Conservation (phyloP, 345 rosid species). For the Hypericum androsaemum region DNA sequence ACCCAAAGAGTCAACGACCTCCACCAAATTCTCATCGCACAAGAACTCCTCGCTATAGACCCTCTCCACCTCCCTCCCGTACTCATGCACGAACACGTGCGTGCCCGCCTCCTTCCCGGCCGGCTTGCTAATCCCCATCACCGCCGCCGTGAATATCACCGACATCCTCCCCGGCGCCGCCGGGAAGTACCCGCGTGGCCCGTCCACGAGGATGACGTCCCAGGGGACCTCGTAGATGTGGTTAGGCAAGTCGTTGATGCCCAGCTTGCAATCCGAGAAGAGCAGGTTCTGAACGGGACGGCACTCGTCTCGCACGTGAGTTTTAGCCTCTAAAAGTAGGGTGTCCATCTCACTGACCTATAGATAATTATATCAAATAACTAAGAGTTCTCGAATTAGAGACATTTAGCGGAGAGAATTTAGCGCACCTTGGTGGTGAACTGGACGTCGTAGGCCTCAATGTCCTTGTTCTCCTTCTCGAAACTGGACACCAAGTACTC, state of each 20-base stretch:
- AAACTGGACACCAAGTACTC: slow-evolving; percentile 50
- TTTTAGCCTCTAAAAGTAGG: slow-evolving; percentile 30
- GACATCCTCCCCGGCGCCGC: slow-evolving; percentile 82
- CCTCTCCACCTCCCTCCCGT: slow-evolving; percentile 57
- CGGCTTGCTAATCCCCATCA: slow-evolving; percentile 34
- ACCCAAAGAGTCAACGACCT: slow-evolving; percentile 42
- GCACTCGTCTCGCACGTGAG: slow-evolving; percentile 40
- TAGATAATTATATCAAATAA: too few species aligned
- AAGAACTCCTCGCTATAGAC: slow-evolving; percentile 58
- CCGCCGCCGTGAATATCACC: slow-evolving; percentile 70
- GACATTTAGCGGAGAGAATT: too few species aligned
- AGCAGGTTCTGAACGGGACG: slow-evolving; percentile 80
- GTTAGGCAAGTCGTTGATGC: slow-evolving; percentile 74
- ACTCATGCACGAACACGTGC: slow-evolving; percentile 76
- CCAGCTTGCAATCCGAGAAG: slow-evolving; percentile 76
- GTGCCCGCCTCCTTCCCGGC: slow-evolving; percentile 50
- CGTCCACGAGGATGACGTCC: slow-evolving; percentile 77
- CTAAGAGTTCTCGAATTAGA: too few species aligned
- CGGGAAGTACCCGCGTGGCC: slow-evolving; percentile 54
- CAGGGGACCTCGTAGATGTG: slow-evolving; percentile 66
- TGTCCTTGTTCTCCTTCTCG: slow-evolving; percentile 48
- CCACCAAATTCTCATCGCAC: slow-evolving; percentile 57
- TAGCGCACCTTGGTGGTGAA: slow-evolving; percentile 40
- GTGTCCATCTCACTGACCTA: slow-evolving; percentile 35
- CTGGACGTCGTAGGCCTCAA: slow-evolving; percentile 73